phyloP scores from a whole-genome alignment of 2,329 filamentous ascomycete genomes.

The Xylaria digitata region DNA sequence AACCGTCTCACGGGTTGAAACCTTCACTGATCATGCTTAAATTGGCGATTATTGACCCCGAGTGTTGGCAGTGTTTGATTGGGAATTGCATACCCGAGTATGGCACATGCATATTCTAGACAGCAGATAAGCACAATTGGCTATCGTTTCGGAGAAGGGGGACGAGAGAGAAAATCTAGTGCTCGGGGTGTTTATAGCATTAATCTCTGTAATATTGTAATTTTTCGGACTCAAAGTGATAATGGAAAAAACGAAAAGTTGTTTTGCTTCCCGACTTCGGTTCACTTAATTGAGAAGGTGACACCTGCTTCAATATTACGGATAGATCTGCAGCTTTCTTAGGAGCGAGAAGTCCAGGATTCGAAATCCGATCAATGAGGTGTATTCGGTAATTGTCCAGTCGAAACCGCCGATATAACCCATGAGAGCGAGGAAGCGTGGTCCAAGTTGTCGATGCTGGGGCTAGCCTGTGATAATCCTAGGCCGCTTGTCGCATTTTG shows the following conservation, averaged over 20 bases:
- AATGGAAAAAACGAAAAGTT: slow-evolving; percentile 17
- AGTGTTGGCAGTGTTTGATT: slow-evolving; percentile 31
- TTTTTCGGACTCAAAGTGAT: not conserved
- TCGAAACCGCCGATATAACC: slow-evolving; percentile 5
- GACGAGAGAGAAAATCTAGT: not conserved
- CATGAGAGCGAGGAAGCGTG: not conserved
- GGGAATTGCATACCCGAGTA: slow-evolving; percentile 39
- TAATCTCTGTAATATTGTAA: slow-evolving; percentile 20
- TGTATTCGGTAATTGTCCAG: not conserved
- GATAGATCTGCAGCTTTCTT: slow-evolving; percentile 2
- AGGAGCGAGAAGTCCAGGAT: not conserved
- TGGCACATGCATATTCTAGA: slow-evolving; percentile 34
- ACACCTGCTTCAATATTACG: not conserved
- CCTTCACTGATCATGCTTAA: too few species aligned
- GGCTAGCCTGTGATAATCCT: slow-evolving; percentile 4
- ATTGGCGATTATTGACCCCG: too few species aligned
- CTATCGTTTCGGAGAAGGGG: slow-evolving; percentile 5
- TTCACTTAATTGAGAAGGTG: slow-evolving; percentile 18
- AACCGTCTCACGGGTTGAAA: too few species aligned
- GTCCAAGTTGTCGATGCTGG: slow-evolving; percentile 1
- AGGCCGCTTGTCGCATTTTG: slow-evolving; percentile 1
- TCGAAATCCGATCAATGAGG: not conserved
- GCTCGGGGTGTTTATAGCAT: slow-evolving; percentile 3
- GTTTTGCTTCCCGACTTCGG: slow-evolving; percentile 10
- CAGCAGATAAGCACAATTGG: not conserved